phyloP scores from a whole-genome alignment of 345 rosid genomes.

The Toxicodendron radicans region DNA sequence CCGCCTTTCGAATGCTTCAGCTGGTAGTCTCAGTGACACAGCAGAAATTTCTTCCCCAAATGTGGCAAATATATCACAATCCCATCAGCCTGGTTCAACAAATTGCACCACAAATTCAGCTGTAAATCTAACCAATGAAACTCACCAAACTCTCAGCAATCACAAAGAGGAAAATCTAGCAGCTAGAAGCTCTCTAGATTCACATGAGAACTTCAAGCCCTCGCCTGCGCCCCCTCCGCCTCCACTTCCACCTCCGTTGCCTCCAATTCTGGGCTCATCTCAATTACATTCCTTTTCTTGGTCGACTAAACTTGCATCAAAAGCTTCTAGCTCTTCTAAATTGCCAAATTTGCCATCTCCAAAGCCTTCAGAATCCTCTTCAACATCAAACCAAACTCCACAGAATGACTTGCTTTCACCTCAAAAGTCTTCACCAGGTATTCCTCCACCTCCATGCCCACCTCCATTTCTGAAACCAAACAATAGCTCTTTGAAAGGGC shows the following conservation, averaged over 20 bases:
- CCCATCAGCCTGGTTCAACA: constrained; percentile 21
- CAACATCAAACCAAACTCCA: constrained; percentile 26
- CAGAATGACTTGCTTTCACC: constrained; percentile 25
- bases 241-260: constrained; percentile 34
- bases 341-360: constrained; percentile 31
- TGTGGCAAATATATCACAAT: constrained; percentile 23
- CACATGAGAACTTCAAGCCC: constrained; percentile 16
- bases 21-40: constrained; percentile 39
- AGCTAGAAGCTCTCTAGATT: constrained; percentile 15
- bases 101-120: constrained; percentile 2
- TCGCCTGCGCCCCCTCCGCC: constrained; percentile 46
- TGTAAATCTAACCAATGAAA: neutral
- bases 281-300: constrained; percentile 15
- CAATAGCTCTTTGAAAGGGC: constrained; percentile 39
- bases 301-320: constrained; percentile 16
- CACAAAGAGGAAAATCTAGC: neutral
- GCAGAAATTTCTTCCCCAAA: constrained; percentile 35
- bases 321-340: constrained; percentile 32
- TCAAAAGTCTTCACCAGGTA: constrained; percentile 25
- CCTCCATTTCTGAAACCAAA: constrained; percentile 49
- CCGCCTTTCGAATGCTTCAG: constrained; percentile 66
- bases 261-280: constrained; percentile 12
- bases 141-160: constrained; percentile 13
- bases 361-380: constrained; percentile 27
- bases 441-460: constrained; percentile 66